Base-by-base conservation (phyloP, 2,329 filamentous ascomycete genomes). In the Colletotrichum spaethianum region DNA sequence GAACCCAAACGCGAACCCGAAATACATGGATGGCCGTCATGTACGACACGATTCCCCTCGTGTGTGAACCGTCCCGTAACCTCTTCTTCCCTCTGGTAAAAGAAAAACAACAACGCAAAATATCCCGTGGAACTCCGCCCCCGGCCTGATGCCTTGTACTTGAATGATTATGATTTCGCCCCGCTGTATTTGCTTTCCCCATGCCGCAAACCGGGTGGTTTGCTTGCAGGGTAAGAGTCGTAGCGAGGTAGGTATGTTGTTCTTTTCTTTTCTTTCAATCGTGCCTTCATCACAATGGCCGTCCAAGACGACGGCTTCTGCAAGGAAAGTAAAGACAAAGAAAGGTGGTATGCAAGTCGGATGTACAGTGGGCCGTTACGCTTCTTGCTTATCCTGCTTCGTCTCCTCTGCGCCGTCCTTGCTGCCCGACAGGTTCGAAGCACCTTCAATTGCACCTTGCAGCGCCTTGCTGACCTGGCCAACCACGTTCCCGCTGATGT, bases 401-500 rank as follows among this genome's bases (percentile, higher is more conserved):
- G 31, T 48, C 28, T 64, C 64, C 20, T 70, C 61, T 16, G 59
- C 38, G 40, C 16, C 40, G 44, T 74, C 70, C 31, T 65, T 65
- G 55, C 16, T 28, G 14, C 23, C 16, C 23, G 46, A 9, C 12
- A 70, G 1, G 26, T 66, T 65, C 14, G 62, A 63, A 5, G 46
- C 59, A n/a, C 42, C 60, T 23, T 71, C 67, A 18, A 74, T 40
- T 9, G 63, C 71, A 16, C 64, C 53, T 6, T 70, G 63, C 5
- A 75, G 36, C 42, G 73, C 70, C 38, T 70, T 63, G 44, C 23
- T 64, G 67, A 74, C 73, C 33, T 65, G 61, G 44, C 76, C 78
- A 7, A 82, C 79, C 23, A 84, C 81, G 7, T 81, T 82, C 14
- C 82, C 83, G 4, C 81, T 82, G 9, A 85, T 77, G 61, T 85